These are phyloP conservation scores for Aspergillus oerlinghausenensis DNA, from an alignment of 2,329 filamentous ascomycete species.

Conservation along the genomic window DNA sequence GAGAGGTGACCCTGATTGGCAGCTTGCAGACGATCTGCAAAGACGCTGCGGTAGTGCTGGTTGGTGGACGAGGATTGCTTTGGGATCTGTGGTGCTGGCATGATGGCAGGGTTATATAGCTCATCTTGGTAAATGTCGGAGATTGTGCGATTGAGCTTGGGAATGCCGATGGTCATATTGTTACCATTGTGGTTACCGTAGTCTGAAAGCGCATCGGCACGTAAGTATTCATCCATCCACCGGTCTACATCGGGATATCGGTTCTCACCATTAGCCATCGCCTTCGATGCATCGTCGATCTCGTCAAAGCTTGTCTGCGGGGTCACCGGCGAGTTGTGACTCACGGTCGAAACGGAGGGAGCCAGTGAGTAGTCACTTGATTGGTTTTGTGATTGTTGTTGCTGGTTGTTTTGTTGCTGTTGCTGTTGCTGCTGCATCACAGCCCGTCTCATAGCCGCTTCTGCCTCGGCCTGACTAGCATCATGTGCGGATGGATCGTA, in stretches of 20 bases:
- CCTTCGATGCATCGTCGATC: slow-evolving; percentile 47
- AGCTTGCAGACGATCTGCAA: slow-evolving; percentile 71
- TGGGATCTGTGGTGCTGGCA: slow-evolving; percentile 34
- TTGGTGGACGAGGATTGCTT: slow-evolving; percentile 25
- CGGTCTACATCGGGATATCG: slow-evolving; percentile 30
- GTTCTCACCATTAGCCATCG: slow-evolving; percentile 53
- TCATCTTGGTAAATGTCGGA: slow-evolving; percentile 82
- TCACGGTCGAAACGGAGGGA: slow-evolving; percentile 57
- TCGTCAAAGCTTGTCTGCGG: slow-evolving; percentile 55
- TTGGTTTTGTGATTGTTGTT: slow-evolving; percentile 36
- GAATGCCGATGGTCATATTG: slow-evolving; percentile 45
- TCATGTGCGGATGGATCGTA: slow-evolving; percentile 42
- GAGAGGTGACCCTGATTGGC: slow-evolving; percentile 70
- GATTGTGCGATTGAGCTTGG: slow-evolving; percentile 80
- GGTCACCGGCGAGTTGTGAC: slow-evolving; percentile 58
- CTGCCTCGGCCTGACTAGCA: slow-evolving; percentile 43
- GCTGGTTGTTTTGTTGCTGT: slow-evolving; percentile 22
- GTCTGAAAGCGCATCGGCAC: slow-evolving; percentile 52
- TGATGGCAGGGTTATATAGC: slow-evolving; percentile 60
- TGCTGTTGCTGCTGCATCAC: slow-evolving; percentile 49
- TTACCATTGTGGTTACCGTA: slow-evolving; percentile 40
- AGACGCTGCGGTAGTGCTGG: slow-evolving; percentile 52
- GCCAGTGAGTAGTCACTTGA: slow-evolving; percentile 48
- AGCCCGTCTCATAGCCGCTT: slow-evolving; percentile 57
- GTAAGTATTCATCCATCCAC: slow-evolving; percentile 67